These are phyloP conservation scores for Chrysoporthe cubensis DNA, from an alignment of 2,329 filamentous ascomycete genomes.

Conservation along the genomic window DNA sequence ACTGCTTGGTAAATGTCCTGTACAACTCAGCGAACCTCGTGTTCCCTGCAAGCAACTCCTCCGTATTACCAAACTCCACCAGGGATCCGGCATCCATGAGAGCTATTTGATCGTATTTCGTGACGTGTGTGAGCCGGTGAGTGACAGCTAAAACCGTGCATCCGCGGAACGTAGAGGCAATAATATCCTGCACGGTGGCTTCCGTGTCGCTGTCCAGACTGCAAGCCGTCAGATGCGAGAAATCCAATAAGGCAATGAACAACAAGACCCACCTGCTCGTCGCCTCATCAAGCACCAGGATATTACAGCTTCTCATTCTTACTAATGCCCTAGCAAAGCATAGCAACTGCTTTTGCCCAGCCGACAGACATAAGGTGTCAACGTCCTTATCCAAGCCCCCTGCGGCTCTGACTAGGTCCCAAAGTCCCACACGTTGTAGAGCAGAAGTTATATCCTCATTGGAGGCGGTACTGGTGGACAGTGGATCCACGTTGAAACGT, in stretches of 20 bases:
- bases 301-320: slow-evolving; percentile 26
- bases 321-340: slow-evolving; percentile 31
- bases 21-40: too few species aligned
- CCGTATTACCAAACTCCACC: not conserved
- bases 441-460: slow-evolving; percentile 25
- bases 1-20: too few species aligned
- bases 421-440: slow-evolving; percentile 26
- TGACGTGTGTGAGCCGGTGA: not conserved
- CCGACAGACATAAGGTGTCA: slow-evolving; percentile 22
- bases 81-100: not conserved
- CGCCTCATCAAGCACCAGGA: slow-evolving; percentile 34
- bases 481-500: slow-evolving; percentile 30
- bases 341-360: slow-evolving; percentile 30
- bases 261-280: slow-evolving; percentile 31
- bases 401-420: slow-evolving; percentile 16
- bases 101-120: not conserved
- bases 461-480: slow-evolving; percentile 9
- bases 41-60: too few species aligned
- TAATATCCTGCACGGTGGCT: not conserved
- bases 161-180: not conserved
- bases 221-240: not conserved
- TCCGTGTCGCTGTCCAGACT: not conserved
- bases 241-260: not conserved
- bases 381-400: slow-evolving; percentile 26
- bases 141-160: not conserved